phyloP scores from a whole-genome alignment of 2,329 filamentous ascomycete species.

The Paecilomyces variotii region DNA sequence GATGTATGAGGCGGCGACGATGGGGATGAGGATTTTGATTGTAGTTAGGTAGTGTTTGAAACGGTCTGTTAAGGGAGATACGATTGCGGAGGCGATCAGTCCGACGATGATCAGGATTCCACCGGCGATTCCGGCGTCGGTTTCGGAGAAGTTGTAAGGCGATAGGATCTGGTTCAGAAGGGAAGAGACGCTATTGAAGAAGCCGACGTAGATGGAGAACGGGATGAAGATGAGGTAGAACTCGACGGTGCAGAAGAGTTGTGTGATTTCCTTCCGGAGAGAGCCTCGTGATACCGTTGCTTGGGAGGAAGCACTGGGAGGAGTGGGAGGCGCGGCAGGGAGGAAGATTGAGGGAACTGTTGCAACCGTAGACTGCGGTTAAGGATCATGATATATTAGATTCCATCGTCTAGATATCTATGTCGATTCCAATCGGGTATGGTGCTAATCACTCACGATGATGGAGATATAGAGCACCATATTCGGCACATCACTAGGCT shows the following conservation, averaged over 20 bases:
- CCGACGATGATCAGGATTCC: slow-evolving; percentile 85
- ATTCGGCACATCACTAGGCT: slow-evolving; percentile 58
- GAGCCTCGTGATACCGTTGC: slow-evolving; percentile 41
- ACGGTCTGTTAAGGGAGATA: slow-evolving; percentile 74
- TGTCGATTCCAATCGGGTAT: not conserved
- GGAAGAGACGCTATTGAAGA: slow-evolving; percentile 88
- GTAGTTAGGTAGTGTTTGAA: slow-evolving; percentile 70
- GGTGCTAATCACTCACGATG: slow-evolving; percentile 52
- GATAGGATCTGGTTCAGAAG: slow-evolving; percentile 83
- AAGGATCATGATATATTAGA: not conserved
- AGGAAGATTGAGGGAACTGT: slow-evolving; percentile 74
- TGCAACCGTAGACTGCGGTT: slow-evolving; percentile 51
- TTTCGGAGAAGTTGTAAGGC: slow-evolving; percentile 77
- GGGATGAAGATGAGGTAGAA: slow-evolving; percentile 75
- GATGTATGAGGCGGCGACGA: slow-evolving; percentile 67
- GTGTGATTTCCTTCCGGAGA: slow-evolving; percentile 46
- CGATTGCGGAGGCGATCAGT: slow-evolving; percentile 65
- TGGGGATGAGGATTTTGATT: slow-evolving; percentile 65
- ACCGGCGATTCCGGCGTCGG: slow-evolving; percentile 81
- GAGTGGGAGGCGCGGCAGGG: slow-evolving; percentile 66
- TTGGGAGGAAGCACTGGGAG: slow-evolving; percentile 60
- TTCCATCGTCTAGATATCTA: not conserved
- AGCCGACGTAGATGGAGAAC: slow-evolving; percentile 77
- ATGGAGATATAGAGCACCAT: slow-evolving; percentile 82
- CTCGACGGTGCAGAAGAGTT: slow-evolving; percentile 54